These are phyloP conservation scores for Penicillium sp. DNA, from an alignment of 2,329 filamentous ascomycete genomes.

Conservation along the genomic window DNA sequence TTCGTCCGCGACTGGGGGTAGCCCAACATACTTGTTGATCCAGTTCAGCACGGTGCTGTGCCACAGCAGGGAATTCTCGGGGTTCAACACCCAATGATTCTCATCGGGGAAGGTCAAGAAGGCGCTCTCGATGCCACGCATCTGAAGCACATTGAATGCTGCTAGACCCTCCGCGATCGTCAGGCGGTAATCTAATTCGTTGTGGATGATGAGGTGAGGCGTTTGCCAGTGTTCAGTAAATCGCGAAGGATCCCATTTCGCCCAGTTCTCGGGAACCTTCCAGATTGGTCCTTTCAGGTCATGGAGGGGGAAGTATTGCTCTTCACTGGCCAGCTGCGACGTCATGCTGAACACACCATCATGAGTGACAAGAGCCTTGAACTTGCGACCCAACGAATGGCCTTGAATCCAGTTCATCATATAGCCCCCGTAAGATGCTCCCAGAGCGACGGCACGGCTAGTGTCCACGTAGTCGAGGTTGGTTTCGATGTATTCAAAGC, in stretches of 20 bases:
- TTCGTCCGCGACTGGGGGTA: conserved; percentile 42
- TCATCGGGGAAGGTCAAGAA: conserved; percentile 78
- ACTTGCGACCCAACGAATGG: conserved; percentile 49
- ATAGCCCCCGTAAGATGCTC: conserved; percentile 55
- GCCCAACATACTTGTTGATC: conserved; percentile 56
- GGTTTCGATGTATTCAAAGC: conserved; percentile 48
- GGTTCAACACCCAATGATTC: conserved; percentile 79
- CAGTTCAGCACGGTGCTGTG: conserved; percentile 77
- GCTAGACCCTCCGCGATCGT: conserved; percentile 78
- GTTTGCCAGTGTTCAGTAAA: conserved; percentile 68
- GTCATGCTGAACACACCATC: conserved; percentile 46
- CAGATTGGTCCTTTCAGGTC: conserved; percentile 49
- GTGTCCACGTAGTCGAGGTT: conserved; percentile 51
- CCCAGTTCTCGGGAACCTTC: conserved; percentile 49
- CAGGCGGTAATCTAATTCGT: conserved; percentile 80
- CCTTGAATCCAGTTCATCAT: conserved; percentile 57
- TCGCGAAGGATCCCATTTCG: conserved; percentile 53
- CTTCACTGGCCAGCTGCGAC: conserved; percentile 44
- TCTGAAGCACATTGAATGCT: conserved; percentile 80
- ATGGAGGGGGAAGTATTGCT: conserved; percentile 52
- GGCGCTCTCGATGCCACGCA: conserved; percentile 65
- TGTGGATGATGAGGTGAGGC: conserved; percentile 85
- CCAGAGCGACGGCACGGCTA: conserved; percentile 48
- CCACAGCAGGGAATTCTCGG: conserved; percentile 87
- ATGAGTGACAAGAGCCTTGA: conserved; percentile 54